Percentiles rank a stretch among this genome's conserved stretches.
Evolutionary conservation across 163 green algal genomes (phyloP).

Genomic region (Prototheca stagnorum): DNA sequence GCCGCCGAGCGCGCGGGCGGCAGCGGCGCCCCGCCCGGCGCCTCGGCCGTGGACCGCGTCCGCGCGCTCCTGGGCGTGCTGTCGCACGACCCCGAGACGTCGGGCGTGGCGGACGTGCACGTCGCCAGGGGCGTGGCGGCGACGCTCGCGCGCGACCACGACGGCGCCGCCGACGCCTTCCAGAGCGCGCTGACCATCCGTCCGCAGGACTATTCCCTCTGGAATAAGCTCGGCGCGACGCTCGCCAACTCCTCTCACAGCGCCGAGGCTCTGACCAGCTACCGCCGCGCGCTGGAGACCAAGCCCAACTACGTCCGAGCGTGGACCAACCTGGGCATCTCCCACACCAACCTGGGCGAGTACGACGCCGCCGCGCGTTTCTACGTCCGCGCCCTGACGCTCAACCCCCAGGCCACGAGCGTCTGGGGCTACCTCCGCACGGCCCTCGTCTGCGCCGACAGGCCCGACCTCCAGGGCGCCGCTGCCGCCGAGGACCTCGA

Average conservation of each 20-base stretch:
- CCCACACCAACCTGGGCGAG: conserved; percentile 74
- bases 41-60: conserved; percentile 20
- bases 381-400: conserved; percentile 70
- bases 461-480: conserved; percentile 40
- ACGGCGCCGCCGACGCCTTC: conserved; percentile 63
- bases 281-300: conserved; percentile 67
- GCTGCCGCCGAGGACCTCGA: conserved; percentile 45
- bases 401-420: conserved; percentile 61
- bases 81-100: too few species aligned
- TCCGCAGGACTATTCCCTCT: conserved; percentile 75
- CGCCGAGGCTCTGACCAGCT: conserved; percentile 62
- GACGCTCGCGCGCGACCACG: conserved; percentile 72
- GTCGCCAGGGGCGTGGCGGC: conserved; percentile 80
- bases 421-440: conserved; percentile 93
- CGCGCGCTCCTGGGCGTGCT: background rate
- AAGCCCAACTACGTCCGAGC: conserved; percentile 98
- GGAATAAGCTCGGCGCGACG: conserved; percentile 96
- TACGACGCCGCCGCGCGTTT: conserved; percentile 58
- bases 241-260: conserved; percentile 71
- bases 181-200: conserved; percentile 46
- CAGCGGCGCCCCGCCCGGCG: conserved; percentile 13
- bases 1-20: conserved; percentile 3
- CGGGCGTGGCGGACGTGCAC: conserved; percentile 60
- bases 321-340: conserved; percentile 98
- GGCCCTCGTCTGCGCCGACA: conserved; percentile 49